These are phyloP conservation scores for Neofusicoccum sp. DNA, from an alignment of 2,329 filamentous ascomycete species.

Conservation along the genomic window DNA sequence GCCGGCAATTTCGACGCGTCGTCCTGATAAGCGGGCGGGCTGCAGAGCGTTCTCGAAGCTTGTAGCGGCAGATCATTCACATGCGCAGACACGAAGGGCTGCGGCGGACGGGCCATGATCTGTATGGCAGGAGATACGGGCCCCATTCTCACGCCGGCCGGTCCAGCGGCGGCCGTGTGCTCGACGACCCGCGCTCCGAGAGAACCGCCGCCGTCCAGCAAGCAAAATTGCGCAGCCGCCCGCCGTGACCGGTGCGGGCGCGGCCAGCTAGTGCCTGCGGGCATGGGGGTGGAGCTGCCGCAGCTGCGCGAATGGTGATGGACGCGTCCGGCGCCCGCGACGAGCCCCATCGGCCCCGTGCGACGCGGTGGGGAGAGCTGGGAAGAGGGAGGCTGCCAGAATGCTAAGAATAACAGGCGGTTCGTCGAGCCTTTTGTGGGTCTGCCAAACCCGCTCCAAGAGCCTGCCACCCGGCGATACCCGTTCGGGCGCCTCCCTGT, in stretches of 20 bases:
- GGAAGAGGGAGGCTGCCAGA: background rate
- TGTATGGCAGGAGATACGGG: conserved; percentile 13
- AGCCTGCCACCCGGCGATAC: conserved; percentile 7
- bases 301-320: conserved; percentile 4
- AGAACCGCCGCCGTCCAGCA: background rate
- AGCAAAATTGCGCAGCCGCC: background rate
- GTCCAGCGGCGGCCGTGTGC: too few species aligned
- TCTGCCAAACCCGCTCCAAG: background rate
- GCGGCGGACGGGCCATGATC: conserved; percentile 3
- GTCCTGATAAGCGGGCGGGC: conserved; percentile 11
- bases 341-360: conserved; percentile 7
- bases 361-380: background rate
- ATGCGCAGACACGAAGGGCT: conserved; percentile 8
- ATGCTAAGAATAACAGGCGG: conserved; percentile 6
- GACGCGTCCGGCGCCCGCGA: conserved; percentile 2
- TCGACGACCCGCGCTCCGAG: background rate
- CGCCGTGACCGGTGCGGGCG: too few species aligned
- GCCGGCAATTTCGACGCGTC: too few species aligned
- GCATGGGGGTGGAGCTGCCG: background rate
- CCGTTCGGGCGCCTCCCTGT: background rate
- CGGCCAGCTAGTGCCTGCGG: too few species aligned
- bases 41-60: conserved; percentile 16
- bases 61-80: conserved; percentile 15
- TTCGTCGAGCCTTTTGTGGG: background rate
- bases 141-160: conserved; percentile 8